These are phyloP conservation scores for Daedaleopsis nitida DNA, from an alignment of 768 basidiomycete genomes.

Conservation along the genomic window DNA sequence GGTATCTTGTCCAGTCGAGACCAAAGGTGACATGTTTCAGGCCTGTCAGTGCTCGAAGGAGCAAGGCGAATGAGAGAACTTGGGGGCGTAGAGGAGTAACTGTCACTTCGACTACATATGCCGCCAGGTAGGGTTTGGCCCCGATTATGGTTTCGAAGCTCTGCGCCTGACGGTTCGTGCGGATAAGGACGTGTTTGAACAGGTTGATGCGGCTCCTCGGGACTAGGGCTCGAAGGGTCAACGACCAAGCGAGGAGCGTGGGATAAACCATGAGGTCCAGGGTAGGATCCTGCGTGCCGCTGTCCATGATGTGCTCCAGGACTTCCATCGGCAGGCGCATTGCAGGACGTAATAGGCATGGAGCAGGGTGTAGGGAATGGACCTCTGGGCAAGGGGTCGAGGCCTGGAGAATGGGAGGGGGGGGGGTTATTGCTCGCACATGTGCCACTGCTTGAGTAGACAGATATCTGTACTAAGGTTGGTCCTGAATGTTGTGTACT, in stretches of 20 bases:
- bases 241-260: not conserved
- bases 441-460: too few species aligned
- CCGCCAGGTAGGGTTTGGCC: not conserved
- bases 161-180: not conserved
- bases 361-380: not conserved
- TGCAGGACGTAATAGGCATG: not conserved
- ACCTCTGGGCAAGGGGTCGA: too few species aligned
- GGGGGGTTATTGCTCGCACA: too few species aligned
- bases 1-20: not conserved
- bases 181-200: not conserved
- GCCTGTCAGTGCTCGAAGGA: not conserved
- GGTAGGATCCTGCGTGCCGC: not conserved
- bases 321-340: slow-evolving; percentile 2
- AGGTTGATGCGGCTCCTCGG: slow-evolving; percentile 3
- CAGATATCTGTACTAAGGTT: too few species aligned
- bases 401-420: too few species aligned
- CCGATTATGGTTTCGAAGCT: not conserved
- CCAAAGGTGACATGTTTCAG: not conserved
- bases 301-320: slow-evolving; percentile 3
- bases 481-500: too few species aligned
- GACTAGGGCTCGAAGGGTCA: not conserved
- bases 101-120: not conserved
- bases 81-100: not conserved
- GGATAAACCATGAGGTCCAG: not conserved
- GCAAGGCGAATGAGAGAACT: not conserved